These are phyloP conservation scores for Yamadazyma sp. DNA, from an alignment of 1,139 yeast species.

Conservation along the genomic window DNA sequence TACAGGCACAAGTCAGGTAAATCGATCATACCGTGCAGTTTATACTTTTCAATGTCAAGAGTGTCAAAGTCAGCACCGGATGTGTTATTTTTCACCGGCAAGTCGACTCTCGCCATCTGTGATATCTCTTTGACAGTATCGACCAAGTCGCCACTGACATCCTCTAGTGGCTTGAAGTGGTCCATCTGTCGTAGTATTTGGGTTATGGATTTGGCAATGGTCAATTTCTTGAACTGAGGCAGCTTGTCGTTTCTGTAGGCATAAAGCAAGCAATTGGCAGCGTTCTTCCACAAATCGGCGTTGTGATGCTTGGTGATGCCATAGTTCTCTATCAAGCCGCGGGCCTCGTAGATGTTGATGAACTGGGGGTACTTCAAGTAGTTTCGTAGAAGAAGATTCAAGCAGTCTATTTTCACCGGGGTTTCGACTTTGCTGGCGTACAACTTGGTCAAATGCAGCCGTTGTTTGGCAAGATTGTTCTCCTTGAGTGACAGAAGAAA, in stretches of 20 bases:
- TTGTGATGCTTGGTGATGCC: slow-evolving; percentile 3
- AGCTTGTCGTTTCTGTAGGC: slow-evolving; percentile 9
- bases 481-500: slow-evolving; percentile 3
- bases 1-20: slow-evolving; percentile 9
- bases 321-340: slow-evolving; percentile 8
- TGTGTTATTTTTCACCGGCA: background rate
- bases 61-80: background rate
- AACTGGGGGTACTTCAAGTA: slow-evolving; percentile 13
- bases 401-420: slow-evolving; percentile 11
- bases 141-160: background rate
- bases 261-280: slow-evolving; percentile 10
- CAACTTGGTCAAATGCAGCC: slow-evolving; percentile 2
- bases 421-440: slow-evolving; percentile 1
- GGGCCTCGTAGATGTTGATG: slow-evolving; percentile 12
- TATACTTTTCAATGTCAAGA: slow-evolving; percentile 4
- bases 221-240: background rate
- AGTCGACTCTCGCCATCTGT: background rate
- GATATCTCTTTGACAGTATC: slow-evolving; percentile 1
- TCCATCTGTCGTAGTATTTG: slow-evolving; percentile 1
- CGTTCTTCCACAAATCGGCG: background rate
- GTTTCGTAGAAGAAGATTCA: slow-evolving; percentile 12
- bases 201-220: slow-evolving; percentile 1
- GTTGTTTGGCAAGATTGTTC: slow-evolving; percentile 6
- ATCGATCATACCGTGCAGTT: slow-evolving; percentile 8
- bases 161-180: background rate